Conservation (phyloP, 2,329 filamentous ascomycete genomes). For the Ophiocordyceps polyrhachis-furcata region DNA sequence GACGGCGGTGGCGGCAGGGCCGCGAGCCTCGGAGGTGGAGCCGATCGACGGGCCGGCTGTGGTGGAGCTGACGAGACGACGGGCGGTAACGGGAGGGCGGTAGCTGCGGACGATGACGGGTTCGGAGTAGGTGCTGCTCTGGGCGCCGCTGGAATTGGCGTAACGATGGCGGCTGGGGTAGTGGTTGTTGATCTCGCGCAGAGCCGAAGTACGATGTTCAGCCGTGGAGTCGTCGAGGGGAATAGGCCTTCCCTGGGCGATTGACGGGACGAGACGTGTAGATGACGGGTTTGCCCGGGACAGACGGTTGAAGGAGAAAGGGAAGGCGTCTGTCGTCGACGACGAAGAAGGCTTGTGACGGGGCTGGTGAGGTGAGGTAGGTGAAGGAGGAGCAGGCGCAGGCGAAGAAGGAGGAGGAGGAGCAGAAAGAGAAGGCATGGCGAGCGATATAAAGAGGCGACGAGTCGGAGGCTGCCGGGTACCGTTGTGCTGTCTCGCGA, state of each 20-base stretch:
- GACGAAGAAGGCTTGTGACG: background rate
- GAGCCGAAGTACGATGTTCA: slow-evolving; percentile 37
- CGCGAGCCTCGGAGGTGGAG: slow-evolving; percentile 10
- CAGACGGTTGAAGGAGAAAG: slow-evolving; percentile 28
- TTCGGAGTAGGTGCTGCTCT: slow-evolving; percentile 41
- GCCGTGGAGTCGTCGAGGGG: slow-evolving; percentile 36
- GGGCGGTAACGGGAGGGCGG: slow-evolving; percentile 24
- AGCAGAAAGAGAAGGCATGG: background rate
- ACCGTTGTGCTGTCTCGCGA: background rate
- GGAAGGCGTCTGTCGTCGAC: slow-evolving; percentile 15
- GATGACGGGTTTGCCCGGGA: slow-evolving; percentile 31
- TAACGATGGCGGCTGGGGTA: slow-evolving; percentile 38
- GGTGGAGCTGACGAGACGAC: slow-evolving; percentile 13
- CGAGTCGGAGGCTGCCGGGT: background rate
- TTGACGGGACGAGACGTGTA: slow-evolving; percentile 32
- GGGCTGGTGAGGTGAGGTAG: slow-evolving; percentile 5
- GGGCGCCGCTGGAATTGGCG: slow-evolving; percentile 34
- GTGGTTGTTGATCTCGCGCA: slow-evolving; percentile 39
- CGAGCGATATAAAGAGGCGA: background rate
- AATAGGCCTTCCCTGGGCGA: slow-evolving; percentile 35
- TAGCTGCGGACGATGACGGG: slow-evolving; percentile 50
- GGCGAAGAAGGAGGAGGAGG: slow-evolving; percentile 2
- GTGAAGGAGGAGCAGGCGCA: slow-evolving; percentile 6
- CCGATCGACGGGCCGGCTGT: slow-evolving; percentile 10
- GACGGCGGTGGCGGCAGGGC: slow-evolving; percentile 11